Evolutionary conservation across 116 monocot genomes (phyloP).

Genomic region (Posidonia oceanica): DNA sequence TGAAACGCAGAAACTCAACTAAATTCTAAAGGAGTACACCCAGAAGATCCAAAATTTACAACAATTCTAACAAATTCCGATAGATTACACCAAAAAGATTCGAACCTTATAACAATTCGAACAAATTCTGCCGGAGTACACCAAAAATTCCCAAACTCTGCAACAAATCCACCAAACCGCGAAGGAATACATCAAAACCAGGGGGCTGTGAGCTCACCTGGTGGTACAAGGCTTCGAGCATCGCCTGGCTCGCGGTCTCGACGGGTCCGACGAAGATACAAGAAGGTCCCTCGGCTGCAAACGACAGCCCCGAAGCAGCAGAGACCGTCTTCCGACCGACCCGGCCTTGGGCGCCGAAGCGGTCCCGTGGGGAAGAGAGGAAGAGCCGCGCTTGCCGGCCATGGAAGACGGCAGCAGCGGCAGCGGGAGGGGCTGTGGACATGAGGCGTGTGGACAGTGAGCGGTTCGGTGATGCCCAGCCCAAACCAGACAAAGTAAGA

Average conservation of each 20-base stretch:
- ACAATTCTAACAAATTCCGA: no score
- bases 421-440: background rate
- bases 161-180: no score
- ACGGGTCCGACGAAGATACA: slow-evolving; percentile 94
- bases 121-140: no score
- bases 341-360: slow-evolving; percentile 4
- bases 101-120: no score
- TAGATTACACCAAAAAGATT: no score
- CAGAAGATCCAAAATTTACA: no score
- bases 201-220: slow-evolving; percentile 32
- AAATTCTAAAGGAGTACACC: no score
- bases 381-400: background rate
- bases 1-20: no score
- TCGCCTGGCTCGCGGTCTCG: slow-evolving; percentile 87
- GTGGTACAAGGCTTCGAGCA: slow-evolving; percentile 89
- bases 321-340: slow-evolving; percentile 4
- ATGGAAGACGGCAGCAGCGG: background rate
- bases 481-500: no score
- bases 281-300: slow-evolving; percentile 65
- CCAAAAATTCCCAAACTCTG: no score
- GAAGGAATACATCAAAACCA: background rate
- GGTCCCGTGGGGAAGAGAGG: slow-evolving; percentile 8
- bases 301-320: slow-evolving; percentile 9
- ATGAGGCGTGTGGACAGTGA: background rate
- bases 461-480: background rate